Evolutionary conservation across 1,284 basidiomycete genomes (phyloP).

Genomic region (Stygiomarasmius scandens): DNA sequence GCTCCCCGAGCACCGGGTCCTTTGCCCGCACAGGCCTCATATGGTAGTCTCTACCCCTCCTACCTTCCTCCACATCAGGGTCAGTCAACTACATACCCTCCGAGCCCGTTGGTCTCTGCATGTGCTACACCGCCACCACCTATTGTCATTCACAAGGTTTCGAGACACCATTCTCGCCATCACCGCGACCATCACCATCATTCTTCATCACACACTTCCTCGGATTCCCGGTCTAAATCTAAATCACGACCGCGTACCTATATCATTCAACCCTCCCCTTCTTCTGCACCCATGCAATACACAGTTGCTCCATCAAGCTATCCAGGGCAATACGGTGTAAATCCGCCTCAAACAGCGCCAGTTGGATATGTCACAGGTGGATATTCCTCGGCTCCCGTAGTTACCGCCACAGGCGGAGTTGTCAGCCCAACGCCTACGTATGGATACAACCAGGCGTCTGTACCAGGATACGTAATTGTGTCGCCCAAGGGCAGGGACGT

Average conservation of each 20-base stretch:
- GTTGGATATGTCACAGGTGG: background rate
- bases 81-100: background rate
- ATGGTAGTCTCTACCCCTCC: slow-evolving; percentile 2
- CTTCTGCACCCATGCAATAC: slow-evolving; percentile 8
- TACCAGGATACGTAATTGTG: slow-evolving; percentile 8
- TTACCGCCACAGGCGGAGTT: background rate
- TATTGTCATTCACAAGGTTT: slow-evolving; percentile 8
- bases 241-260: slow-evolving; percentile 8
- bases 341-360: background rate
- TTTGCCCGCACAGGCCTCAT: slow-evolving; percentile 3
- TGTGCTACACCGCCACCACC: background rate
- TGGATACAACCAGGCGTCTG: slow-evolving; percentile 1
- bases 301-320: background rate
- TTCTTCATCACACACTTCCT: slow-evolving; percentile 7
- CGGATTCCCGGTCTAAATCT: slow-evolving; percentile 1
- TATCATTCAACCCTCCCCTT: slow-evolving; percentile 7
- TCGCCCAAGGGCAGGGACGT: slow-evolving; percentile 6
- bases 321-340: background rate
- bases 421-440: background rate
- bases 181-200: slow-evolving; percentile 4
- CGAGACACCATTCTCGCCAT: background rate
- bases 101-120: slow-evolving; percentile 4
- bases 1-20: background rate
- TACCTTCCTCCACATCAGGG: background rate
- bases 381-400: background rate